Percentiles rank a stretch among this genome's conserved stretches.
These are phyloP conservation scores for Bryum argenteum DNA, from an alignment of 225 moss, liverwort and hornwort genomes.

Conservation along the genomic window DNA sequence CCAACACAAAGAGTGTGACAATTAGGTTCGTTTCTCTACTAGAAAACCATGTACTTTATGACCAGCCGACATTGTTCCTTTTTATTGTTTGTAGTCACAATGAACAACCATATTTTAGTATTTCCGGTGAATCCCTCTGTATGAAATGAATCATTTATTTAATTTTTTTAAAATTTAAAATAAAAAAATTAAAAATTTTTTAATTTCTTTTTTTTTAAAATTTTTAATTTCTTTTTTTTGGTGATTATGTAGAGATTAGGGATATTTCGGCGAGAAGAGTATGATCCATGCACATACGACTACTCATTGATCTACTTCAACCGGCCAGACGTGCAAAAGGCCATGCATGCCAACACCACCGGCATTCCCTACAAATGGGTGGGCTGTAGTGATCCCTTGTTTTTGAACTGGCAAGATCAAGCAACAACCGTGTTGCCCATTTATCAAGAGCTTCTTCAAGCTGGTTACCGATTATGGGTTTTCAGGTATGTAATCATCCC, in stretches of 20 bases:
- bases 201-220: no score
- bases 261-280: slow-evolving; percentile 23
- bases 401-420: slow-evolving; percentile 34
- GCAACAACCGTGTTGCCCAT: slow-evolving; percentile 42
- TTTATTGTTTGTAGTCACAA: no score
- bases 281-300: slow-evolving; percentile 53
- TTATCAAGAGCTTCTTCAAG: slow-evolving; percentile 51
- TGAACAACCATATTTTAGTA: no score
- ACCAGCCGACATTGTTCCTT: no score
- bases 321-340: slow-evolving; percentile 60
- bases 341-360: slow-evolving; percentile 74
- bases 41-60: no score
- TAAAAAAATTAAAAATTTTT: no score
- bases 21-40: no score
- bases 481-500: slow-evolving; percentile 34
- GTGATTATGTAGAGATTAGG: slow-evolving; percentile 26
- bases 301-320: slow-evolving; percentile 64
- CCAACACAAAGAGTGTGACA: no score
- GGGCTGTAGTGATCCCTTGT: slow-evolving; percentile 42
- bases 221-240: no score
- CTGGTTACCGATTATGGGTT: slow-evolving; percentile 50
- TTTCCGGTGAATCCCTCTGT: no score
- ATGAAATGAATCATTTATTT: no score
- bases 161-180: no score
- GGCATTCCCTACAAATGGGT: slow-evolving; percentile 58